A percentile compares a stretch with the other conserved stretches of the same genome.
phyloP scores from a whole-genome alignment of 225 moss, liverwort and hornwort genomes.

The Bryoerythrophyllum caledonicum region DNA sequence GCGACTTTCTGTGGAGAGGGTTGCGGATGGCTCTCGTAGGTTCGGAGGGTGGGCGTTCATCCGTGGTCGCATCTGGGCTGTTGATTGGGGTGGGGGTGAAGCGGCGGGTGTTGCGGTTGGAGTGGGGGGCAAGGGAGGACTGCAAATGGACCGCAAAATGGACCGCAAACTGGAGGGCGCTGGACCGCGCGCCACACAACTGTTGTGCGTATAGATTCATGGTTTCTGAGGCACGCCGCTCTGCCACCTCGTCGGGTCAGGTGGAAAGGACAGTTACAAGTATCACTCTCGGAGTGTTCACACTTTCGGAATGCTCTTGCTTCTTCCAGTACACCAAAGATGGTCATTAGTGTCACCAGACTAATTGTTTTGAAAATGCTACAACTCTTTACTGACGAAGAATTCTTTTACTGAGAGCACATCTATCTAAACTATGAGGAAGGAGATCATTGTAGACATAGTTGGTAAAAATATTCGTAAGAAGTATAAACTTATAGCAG shows the following conservation, averaged over 20 bases:
- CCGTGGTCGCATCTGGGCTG: constrained; percentile 21
- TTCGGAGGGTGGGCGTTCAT: background rate
- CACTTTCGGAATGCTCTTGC: no score
- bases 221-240: background rate
- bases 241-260: background rate
- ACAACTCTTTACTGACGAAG: no score
- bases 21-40: background rate
- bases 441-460: no score
- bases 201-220: background rate
- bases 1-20: background rate
- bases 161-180: background rate
- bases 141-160: background rate
- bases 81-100: background rate
- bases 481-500: no score
- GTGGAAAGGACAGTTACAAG: background rate
- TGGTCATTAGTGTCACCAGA: no score
- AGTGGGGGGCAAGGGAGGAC: constrained; percentile 13
- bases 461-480: no score
- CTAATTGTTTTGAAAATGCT: no score
- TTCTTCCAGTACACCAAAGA: no score
- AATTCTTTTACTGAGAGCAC: no score
- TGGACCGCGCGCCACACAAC: background rate
- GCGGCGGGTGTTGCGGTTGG: constrained; percentile 12
- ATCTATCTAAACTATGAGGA: no score
- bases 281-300: background rate